A percentile compares a stretch with the other conserved stretches of the same genome.
Evolutionary conservation across 2,329 filamentous ascomycete genomes (phyloP).

Genomic region (Beauveria sp.): DNA sequence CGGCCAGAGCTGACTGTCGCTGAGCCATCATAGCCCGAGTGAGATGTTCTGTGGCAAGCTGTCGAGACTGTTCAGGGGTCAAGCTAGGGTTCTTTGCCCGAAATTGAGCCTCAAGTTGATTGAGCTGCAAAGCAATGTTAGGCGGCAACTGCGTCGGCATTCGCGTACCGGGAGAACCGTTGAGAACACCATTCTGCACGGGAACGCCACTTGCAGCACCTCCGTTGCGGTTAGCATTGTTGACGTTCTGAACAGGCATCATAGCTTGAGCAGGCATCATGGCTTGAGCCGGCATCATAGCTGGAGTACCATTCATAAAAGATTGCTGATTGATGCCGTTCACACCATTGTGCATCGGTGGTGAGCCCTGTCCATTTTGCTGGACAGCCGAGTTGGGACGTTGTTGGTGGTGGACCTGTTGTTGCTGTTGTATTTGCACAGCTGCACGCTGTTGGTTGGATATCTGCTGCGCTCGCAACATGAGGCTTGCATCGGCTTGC

Average conservation of each 20-base stretch:
- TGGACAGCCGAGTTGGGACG: slow-evolving; percentile 26
- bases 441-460: slow-evolving; percentile 55
- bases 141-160: slow-evolving; percentile 38
- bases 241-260: slow-evolving; percentile 41
- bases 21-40: slow-evolving; percentile 40
- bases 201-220: slow-evolving; percentile 28
- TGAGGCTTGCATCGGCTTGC: slow-evolving; percentile 44
- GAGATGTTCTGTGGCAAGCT: slow-evolving; percentile 44
- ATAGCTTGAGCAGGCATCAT: slow-evolving; percentile 47
- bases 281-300: slow-evolving; percentile 45
- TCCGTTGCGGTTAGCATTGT: slow-evolving; percentile 31
- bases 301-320: slow-evolving; percentile 45
- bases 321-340: slow-evolving; percentile 43
- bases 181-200: slow-evolving; percentile 37
- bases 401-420: slow-evolving; percentile 27
- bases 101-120: slow-evolving; percentile 45
- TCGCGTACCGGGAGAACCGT: slow-evolving; percentile 36
- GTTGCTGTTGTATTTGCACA: slow-evolving; percentile 41
- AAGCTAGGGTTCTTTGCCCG: slow-evolving; percentile 43
- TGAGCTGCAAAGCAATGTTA: slow-evolving; percentile 40
- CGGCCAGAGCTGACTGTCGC: slow-evolving; percentile 47
- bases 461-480: slow-evolving; percentile 59
- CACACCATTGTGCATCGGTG: slow-evolving; percentile 35
- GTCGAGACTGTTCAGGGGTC: slow-evolving; percentile 40
- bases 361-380: slow-evolving; percentile 31